Evolutionary conservation across 495 filamentous ascomycete species (phyloP).

Genomic region (Hyaloscypha bicolor): DNA sequence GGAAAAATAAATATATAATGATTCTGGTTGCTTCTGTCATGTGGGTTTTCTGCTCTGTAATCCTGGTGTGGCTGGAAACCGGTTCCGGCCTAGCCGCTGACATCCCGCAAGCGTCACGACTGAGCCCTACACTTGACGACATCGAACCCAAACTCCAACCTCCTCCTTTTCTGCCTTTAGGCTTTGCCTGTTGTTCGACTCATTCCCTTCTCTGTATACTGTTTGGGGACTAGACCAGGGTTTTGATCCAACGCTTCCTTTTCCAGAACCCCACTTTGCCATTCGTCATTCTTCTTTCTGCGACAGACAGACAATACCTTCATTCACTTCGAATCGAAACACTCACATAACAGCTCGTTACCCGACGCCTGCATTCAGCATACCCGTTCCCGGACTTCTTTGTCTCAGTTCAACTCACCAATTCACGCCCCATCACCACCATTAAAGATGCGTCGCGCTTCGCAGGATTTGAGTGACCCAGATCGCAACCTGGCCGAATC

Average conservation of each 20-base stretch:
- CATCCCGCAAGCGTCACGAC: conserved; percentile 1
- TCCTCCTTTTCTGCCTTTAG: conserved; percentile 27
- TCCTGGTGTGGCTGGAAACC: conserved; percentile 11
- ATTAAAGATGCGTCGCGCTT: conserved; percentile 33
- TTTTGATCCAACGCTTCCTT: conserved; percentile 1
- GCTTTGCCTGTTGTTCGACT: conserved; percentile 11
- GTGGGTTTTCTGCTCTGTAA: neutral
- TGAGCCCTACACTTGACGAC: conserved; percentile 8
- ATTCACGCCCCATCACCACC: neutral
- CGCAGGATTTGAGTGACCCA: conserved; percentile 33
- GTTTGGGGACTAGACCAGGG: neutral
- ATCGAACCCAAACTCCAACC: conserved; percentile 18
- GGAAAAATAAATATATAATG: conserved; percentile 11
- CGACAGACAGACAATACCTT: conserved; percentile 16
- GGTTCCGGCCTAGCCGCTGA: conserved; percentile 3
- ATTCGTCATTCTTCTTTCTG: conserved; percentile 5
- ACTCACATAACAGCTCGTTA: neutral
- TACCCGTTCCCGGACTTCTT: neutral
- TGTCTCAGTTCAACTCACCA: neutral
- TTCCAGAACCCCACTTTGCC: conserved; percentile 12
- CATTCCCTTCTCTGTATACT: conserved; percentile 18
- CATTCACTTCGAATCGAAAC: conserved; percentile 18
- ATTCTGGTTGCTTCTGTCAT: conserved; percentile 21
- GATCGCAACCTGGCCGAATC: conserved; percentile 37
- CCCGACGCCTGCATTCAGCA: conserved; percentile 4